Percentiles rank a stretch among this genome's conserved stretches.
Evolutionary conservation across 805 yeast species (phyloP).

Genomic region (Saccharomyces paradoxus): DNA sequence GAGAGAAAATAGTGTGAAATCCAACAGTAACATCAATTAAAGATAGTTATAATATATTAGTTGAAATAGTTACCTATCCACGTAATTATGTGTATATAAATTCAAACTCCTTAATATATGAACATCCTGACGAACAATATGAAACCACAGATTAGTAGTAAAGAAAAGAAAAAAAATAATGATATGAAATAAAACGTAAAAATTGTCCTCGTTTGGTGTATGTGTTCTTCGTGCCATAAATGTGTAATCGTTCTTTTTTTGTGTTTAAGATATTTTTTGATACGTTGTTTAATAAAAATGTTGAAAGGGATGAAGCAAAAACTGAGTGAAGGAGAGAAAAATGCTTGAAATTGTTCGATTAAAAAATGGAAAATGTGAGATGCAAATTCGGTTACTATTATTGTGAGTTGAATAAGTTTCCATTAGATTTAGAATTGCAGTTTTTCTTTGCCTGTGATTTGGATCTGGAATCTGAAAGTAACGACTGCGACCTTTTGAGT

Average conservation of each 20-base stretch:
- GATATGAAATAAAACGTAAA: background rate
- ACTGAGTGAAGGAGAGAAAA: background rate
- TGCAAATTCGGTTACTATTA: background rate
- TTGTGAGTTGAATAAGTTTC: constrained; percentile 3
- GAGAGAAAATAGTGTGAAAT: background rate
- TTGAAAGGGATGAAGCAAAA: background rate
- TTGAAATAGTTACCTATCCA: background rate
- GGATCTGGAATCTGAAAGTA: constrained; percentile 12
- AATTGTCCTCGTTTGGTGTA: background rate
- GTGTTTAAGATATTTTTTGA: background rate
- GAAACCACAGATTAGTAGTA: background rate
- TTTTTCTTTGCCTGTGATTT: constrained; percentile 1
- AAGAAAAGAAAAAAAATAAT: background rate
- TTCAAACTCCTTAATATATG: background rate
- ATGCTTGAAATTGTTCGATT: background rate
- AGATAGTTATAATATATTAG: background rate
- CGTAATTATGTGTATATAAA: background rate
- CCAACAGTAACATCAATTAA: background rate
- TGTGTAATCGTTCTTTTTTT: background rate
- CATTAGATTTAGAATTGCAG: constrained; percentile 2
- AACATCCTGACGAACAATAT: background rate
- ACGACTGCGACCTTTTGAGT: constrained; percentile 23
- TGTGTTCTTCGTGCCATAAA: background rate
- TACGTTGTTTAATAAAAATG: background rate
- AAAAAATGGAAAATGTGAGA: background rate